These are phyloP conservation scores for Fusarium sp. DNA, from an alignment of 2,329 filamentous ascomycete genomes.

Conservation along the genomic window DNA sequence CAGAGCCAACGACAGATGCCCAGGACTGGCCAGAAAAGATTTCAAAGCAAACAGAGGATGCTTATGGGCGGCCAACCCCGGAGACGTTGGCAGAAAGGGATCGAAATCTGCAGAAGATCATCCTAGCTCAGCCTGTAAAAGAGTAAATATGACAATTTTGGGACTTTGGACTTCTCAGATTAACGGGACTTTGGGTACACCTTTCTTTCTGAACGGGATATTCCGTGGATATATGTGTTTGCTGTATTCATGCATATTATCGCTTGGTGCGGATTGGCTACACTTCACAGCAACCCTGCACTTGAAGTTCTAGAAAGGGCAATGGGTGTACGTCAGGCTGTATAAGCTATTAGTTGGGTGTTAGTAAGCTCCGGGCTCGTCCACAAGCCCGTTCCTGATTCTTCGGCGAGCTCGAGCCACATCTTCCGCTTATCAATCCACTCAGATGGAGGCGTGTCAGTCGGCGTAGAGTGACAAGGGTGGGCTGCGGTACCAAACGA, in stretches of 20 bases:
- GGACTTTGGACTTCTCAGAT: no score
- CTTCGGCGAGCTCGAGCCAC: neutral
- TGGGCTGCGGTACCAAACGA: neutral
- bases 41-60: constrained; percentile 22
- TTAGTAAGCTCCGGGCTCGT: neutral
- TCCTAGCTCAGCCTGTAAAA: constrained; percentile 28
- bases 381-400: neutral
- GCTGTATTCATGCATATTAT: no score
- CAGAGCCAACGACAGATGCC: neutral
- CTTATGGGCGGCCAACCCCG: constrained; percentile 25
- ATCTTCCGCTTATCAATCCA: neutral
- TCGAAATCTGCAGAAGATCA: constrained; percentile 28
- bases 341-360: no score
- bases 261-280: no score
- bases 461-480: no score
- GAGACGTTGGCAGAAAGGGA: constrained; percentile 29
- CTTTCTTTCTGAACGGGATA: neutral
- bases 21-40: constrained; percentile 33
- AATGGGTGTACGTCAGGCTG: no score
- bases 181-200: neutral
- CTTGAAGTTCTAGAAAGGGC: no score
- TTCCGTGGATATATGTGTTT: no score
- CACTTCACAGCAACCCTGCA: no score
- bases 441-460: no score
- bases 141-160: neutral